Base-by-base conservation (phyloP, 805 yeast genomes). In the Candida pseudofarinosa region DNA sequence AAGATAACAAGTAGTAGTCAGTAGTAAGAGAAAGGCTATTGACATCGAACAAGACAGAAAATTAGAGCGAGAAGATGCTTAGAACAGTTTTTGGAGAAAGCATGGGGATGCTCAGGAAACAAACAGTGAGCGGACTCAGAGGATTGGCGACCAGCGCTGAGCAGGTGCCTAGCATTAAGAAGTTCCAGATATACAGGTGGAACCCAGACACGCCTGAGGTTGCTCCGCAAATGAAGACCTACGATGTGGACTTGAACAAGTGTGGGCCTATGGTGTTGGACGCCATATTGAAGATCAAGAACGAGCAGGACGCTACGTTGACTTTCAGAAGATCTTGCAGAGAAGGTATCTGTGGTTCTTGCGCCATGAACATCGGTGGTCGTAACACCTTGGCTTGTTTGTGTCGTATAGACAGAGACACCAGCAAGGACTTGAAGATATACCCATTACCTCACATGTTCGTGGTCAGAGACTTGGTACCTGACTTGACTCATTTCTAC, bases 311-410 rank as follows among this genome's bases (percentile, higher is more conserved):
- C 66, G 69, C 97, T 37, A 87, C 97, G 26, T 79, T 93, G 63
- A 93, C 99, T 4, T 87, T 93, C 71, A 84, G 99, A 75, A 84
- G 99, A 71, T 89, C 97, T 35, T 93, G 99, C 74, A 88, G 99
- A 75, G 99, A 93, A 74, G 99, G 99, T 59, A 93, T 93, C 54
- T 93, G 99, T 76, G 99, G 99, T 43, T 91, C 98, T 4, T 93
- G 99, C 76, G 99, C 99, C 54, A 93, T 93, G 99, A 93, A 93
- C 77, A 93, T 93, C 67, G 96, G 95, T 52, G 99, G 99, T 55
- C 79, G 85, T 66, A 93, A 93, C 79, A 93, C 99, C 26, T 78
- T 93, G 55, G 99, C 99, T 31, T 93, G 99, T 73, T 73, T 93
- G 54, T 89, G 97, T 76, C 84, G 88, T 67, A 89, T 93, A 59